A percentile compares a stretch with the other conserved stretches of the same genome.
phyloP scores from a whole-genome alignment of 2,329 filamentous ascomycete species.

The Colletotrichum agaves region DNA sequence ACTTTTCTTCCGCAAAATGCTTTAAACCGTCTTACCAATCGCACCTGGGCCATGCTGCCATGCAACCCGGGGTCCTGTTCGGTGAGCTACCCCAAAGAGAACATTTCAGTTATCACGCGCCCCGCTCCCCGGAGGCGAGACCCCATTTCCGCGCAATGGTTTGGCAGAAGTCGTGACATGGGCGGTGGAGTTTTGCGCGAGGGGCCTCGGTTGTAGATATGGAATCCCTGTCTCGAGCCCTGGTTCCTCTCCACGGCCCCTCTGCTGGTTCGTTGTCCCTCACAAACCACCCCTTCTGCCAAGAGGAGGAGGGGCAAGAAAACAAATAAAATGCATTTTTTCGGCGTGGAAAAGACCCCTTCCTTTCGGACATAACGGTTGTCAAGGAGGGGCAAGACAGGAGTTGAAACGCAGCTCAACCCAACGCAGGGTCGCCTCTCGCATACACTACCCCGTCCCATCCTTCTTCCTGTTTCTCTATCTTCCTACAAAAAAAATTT shows the following conservation, averaged over 20 bases:
- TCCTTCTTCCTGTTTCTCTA: slow-evolving; percentile 3
- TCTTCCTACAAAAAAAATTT: background rate
- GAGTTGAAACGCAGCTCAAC: background rate
- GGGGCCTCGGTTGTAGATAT: slow-evolving; percentile 21
- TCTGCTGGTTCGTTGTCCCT: slow-evolving; percentile 26
- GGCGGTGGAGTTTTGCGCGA: slow-evolving; percentile 17
- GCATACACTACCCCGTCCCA: slow-evolving; percentile 10
- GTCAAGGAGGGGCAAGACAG: too few relatives aligned
- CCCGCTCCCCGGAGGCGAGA: slow-evolving; percentile 22
- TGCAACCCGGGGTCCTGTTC: slow-evolving; percentile 2
- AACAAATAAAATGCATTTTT: too few relatives aligned
- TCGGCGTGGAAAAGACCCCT: too few relatives aligned
- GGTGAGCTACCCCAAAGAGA: slow-evolving; percentile 29
- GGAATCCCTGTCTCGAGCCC: slow-evolving; percentile 23
- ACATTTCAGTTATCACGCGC: background rate
- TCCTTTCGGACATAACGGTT: too few relatives aligned
- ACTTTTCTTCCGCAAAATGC: background rate
- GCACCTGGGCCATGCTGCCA: slow-evolving; percentile 5
- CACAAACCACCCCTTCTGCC: slow-evolving; percentile 1
- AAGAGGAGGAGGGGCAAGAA: background rate
- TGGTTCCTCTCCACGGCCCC: slow-evolving; percentile 18
- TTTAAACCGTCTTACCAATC: slow-evolving; percentile 24
- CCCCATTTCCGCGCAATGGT: slow-evolving; percentile 27
- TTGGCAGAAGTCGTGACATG: slow-evolving; percentile 20
- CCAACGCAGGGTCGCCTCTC: slow-evolving; percentile 1